Evolutionary conservation across 2,329 filamentous ascomycete genomes (phyloP).

Genomic region (Ascochyta koolunga): DNA sequence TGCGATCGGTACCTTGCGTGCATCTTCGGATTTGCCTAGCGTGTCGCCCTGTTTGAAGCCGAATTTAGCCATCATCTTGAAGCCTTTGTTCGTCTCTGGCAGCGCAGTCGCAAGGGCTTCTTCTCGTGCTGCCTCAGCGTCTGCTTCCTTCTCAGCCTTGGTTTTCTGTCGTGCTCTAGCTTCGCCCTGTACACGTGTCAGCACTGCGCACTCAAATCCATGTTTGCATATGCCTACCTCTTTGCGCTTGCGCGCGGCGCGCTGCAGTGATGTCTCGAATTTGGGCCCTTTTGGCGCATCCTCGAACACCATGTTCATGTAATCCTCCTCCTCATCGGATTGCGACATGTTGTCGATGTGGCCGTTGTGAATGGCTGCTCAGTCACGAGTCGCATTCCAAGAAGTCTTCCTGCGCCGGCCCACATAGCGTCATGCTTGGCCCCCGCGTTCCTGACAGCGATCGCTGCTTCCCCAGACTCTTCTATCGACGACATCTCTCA

Average conservation of each 20-base stretch:
- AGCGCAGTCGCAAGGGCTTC: constrained; percentile 76
- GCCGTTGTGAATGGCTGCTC: neutral
- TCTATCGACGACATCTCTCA: constrained; percentile 10
- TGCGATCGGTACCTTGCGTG: constrained; percentile 73
- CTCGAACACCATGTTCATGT: constrained; percentile 93
- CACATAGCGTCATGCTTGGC: constrained; percentile 23
- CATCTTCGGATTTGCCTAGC: constrained; percentile 67
- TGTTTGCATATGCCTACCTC: constrained; percentile 46
- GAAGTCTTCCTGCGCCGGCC: constrained; percentile 17
- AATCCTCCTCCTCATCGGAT: constrained; percentile 83
- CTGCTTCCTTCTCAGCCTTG: constrained; percentile 80
- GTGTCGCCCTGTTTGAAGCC: constrained; percentile 80
- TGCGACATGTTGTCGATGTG: constrained; percentile 33
- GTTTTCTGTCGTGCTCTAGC: constrained; percentile 61
- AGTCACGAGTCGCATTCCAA: constrained; percentile 8
- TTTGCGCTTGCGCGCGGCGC: constrained; percentile 59
- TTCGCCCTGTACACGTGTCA: constrained; percentile 34
- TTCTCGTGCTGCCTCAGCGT: constrained; percentile 75
- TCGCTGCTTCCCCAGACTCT: constrained; percentile 15
- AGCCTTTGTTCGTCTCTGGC: constrained; percentile 77
- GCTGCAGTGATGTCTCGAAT: constrained; percentile 69
- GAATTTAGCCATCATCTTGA: constrained; percentile 96
- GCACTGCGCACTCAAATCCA: neutral
- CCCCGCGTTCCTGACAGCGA: constrained; percentile 11
- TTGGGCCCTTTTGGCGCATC: constrained; percentile 60